These are phyloP conservation scores for Claviceps digitariae DNA, from an alignment of 2,329 filamentous ascomycete species.

Conservation along the genomic window DNA sequence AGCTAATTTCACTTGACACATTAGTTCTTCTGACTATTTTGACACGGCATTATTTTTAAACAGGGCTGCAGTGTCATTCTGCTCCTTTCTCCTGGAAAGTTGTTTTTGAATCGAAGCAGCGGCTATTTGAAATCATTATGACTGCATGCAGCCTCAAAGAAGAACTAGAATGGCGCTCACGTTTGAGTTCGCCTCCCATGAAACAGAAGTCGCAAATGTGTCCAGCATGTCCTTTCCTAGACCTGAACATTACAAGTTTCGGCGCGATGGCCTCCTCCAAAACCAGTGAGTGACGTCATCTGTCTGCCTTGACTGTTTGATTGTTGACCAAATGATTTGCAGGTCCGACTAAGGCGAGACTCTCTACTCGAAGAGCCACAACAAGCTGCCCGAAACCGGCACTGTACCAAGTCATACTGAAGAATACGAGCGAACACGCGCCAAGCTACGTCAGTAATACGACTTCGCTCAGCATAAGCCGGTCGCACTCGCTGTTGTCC, in stretches of 20 bases:
- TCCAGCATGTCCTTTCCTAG: slow-evolving; percentile 48
- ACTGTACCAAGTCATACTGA: slow-evolving; percentile 67
- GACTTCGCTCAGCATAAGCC: slow-evolving; percentile 44
- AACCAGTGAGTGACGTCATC: slow-evolving; percentile 33
- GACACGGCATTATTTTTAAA: neutral
- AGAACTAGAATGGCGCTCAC: slow-evolving; percentile 63
- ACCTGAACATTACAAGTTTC: slow-evolving; percentile 57
- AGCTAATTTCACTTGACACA: neutral
- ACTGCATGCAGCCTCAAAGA: slow-evolving; percentile 75
- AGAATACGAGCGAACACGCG: slow-evolving; percentile 63
- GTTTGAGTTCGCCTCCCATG: slow-evolving; percentile 42
- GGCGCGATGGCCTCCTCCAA: slow-evolving; percentile 65
- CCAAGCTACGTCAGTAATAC: slow-evolving; percentile 31
- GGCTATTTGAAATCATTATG: slow-evolving; percentile 72
- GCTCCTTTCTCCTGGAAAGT: slow-evolving; percentile 87
- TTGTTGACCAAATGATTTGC: neutral
- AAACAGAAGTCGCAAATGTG: slow-evolving; percentile 32
- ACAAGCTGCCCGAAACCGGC: slow-evolving; percentile 57
- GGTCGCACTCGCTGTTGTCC: slow-evolving; percentile 70
- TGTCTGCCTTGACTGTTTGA: neutral
- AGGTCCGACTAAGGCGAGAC: slow-evolving; percentile 50
- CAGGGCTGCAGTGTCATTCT: slow-evolving; percentile 77
- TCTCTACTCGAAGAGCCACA: slow-evolving; percentile 68
- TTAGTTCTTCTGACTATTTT: neutral
- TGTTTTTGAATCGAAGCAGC: slow-evolving; percentile 63